These are phyloP conservation scores for Mortierella sp. DNA, from an alignment of 371 early-diverging fungal genomes.

Conservation along the genomic window DNA sequence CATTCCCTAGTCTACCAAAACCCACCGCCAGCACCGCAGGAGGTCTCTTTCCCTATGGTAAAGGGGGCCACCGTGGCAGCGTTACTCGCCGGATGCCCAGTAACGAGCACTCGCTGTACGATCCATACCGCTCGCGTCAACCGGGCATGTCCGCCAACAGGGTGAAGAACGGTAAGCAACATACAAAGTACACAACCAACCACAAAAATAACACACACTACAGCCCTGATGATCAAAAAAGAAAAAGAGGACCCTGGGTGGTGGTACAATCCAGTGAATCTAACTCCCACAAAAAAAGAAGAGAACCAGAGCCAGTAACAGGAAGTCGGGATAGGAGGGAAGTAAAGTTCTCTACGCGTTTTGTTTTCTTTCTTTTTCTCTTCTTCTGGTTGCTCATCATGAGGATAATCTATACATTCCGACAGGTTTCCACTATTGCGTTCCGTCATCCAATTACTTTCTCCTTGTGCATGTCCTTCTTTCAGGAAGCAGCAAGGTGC, in stretches of 20 bases:
- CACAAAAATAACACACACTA: background rate
- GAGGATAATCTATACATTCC: background rate
- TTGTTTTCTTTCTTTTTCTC: background rate
- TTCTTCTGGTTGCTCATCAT: background rate
- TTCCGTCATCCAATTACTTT: background rate
- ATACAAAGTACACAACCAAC: background rate
- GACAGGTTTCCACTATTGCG: background rate
- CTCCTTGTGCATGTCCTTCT: background rate
- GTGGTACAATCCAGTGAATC: background rate
- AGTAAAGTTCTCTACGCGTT: conserved; percentile 9
- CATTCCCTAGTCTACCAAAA: conserved; percentile 13
- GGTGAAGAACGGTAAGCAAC: conserved; percentile 53
- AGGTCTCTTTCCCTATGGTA: conserved; percentile 26
- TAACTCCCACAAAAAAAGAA: too few species aligned
- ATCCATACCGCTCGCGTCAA: conserved; percentile 55
- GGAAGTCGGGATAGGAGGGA: conserved; percentile 4
- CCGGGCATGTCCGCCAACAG: conserved; percentile 44
- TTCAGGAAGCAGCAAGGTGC: background rate
- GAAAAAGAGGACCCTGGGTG: conserved; percentile 3
- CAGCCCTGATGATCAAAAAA: background rate
- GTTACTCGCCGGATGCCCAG: conserved; percentile 44
- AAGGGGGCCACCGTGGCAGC: conserved; percentile 21
- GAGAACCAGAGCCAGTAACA: background rate
- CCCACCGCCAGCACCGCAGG: conserved; percentile 4
- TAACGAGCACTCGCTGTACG: conserved; percentile 43